Evolutionary conservation across 495 filamentous ascomycete species (phyloP).

Genomic region (Annulohypoxylon maeteangense): DNA sequence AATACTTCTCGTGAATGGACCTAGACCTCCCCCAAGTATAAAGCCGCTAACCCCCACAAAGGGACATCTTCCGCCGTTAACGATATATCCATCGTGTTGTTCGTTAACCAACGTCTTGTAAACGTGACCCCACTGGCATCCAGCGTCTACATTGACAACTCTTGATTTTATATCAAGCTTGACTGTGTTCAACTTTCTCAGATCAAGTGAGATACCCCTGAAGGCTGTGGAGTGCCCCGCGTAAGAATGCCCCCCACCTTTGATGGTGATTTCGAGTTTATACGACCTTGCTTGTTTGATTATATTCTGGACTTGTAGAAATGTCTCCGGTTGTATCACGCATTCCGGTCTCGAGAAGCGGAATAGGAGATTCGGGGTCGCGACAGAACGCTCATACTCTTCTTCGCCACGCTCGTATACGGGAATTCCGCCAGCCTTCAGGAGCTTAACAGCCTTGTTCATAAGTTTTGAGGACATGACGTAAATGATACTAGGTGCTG

Average conservation of each 20-base stretch:
- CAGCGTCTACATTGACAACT: not conserved
- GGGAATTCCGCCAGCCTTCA: not conserved
- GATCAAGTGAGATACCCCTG: constrained; percentile 39
- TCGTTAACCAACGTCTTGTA: constrained; percentile 33
- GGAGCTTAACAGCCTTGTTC: not conserved
- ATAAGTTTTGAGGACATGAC: not conserved
- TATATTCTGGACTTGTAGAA: constrained; percentile 13
- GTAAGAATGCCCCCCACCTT: constrained; percentile 40
- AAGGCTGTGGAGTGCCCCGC: constrained; percentile 40
- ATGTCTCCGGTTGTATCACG: constrained; percentile 40
- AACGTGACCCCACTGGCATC: constrained; percentile 31
- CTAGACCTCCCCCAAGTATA: constrained; percentile 39
- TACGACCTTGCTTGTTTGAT: constrained; percentile 16
- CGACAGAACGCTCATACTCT: constrained; percentile 35
- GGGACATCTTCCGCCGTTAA: constrained; percentile 46
- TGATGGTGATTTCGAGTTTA: constrained; percentile 34
- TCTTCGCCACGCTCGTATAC: constrained; percentile 12
- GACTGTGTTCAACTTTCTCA: constrained; percentile 29
- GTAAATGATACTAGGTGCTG: not conserved
- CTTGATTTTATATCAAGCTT: constrained; percentile 24
- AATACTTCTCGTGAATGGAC: constrained; percentile 40
- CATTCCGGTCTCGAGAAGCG: constrained; percentile 43
- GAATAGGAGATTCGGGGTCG: constrained; percentile 42
- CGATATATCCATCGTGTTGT: constrained; percentile 31
- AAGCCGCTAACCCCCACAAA: constrained; percentile 45